Conservation (phyloP, 495 filamentous ascomycete species). For the Penicillium egyptiacum region DNA sequence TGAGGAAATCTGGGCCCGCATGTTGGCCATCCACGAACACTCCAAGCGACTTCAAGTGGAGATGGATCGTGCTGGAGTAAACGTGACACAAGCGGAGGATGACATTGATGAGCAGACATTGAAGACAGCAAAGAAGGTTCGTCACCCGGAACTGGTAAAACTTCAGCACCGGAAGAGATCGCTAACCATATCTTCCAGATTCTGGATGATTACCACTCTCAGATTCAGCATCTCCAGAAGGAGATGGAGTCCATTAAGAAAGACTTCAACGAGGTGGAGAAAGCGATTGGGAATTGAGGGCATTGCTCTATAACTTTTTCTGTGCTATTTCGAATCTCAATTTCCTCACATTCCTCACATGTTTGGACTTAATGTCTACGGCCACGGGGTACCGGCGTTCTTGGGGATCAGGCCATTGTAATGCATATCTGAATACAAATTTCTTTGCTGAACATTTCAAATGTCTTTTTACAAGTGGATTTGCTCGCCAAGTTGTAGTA, state of each 20-base stretch:
- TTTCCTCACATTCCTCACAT: conserved; percentile 18
- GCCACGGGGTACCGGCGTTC: conserved; percentile 33
- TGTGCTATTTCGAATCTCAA: conserved; percentile 12
- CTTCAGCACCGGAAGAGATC: conserved; percentile 1
- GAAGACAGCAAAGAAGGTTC: conserved; percentile 82
- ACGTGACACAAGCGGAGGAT: conserved; percentile 47
- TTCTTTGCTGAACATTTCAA: conserved; percentile 6
- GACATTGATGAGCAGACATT: conserved; percentile 75
- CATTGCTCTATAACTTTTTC: background rate
- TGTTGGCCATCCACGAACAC: conserved; percentile 80
- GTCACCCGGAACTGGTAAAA: conserved; percentile 16
- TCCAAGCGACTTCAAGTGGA: conserved; percentile 76
- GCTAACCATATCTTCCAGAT: conserved; percentile 56
- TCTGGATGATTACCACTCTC: conserved; percentile 83
- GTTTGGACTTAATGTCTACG: conserved; percentile 17
- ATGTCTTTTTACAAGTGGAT: background rate
- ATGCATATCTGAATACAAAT: conserved; percentile 31
- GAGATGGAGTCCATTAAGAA: conserved; percentile 75
- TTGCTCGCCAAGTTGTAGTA: background rate
- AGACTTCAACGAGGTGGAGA: conserved; percentile 77
- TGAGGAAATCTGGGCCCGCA: conserved; percentile 96
- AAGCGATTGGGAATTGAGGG: conserved; percentile 32
- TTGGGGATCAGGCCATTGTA: conserved; percentile 22
- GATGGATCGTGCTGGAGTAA: conserved; percentile 63
- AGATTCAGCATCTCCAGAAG: conserved; percentile 80